These are phyloP conservation scores for Gnaphalium uliginosum DNA, from an alignment of 129 eudicot genomes.

Conservation along the genomic window DNA sequence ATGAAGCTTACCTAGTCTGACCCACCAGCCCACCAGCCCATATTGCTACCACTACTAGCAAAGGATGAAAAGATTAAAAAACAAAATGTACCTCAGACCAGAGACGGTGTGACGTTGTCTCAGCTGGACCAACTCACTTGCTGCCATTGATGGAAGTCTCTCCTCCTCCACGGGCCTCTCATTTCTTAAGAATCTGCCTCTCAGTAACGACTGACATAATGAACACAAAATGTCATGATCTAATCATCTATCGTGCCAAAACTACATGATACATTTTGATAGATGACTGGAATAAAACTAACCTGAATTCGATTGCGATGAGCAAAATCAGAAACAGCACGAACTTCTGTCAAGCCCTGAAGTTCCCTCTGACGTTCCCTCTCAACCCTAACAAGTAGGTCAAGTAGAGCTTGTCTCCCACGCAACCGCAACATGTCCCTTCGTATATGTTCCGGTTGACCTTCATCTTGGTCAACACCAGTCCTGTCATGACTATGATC, in stretches of 20 bases:
- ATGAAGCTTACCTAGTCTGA: background rate
- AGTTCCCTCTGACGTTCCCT: slow-evolving; percentile 96
- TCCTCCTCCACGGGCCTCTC: slow-evolving; percentile 87
- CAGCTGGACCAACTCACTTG: slow-evolving; percentile 79
- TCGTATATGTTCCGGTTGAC: slow-evolving; percentile 88
- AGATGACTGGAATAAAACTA: slow-evolving; percentile 19
- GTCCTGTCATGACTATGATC: slow-evolving; percentile 50
- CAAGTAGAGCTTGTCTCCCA: slow-evolving; percentile 93
- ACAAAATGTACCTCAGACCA: slow-evolving; percentile 69
- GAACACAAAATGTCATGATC: slow-evolving; percentile 24
- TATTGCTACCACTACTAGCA: background rate
- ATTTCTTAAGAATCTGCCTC: slow-evolving; percentile 92
- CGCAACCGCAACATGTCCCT: slow-evolving; percentile 87
- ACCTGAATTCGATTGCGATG: slow-evolving; percentile 98
- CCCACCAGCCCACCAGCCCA: background rate
- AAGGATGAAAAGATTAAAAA: background rate
- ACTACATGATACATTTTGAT: background rate
- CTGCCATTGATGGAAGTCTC: slow-evolving; percentile 79
- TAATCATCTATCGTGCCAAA: slow-evolving; percentile 14
- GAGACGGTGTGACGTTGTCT: slow-evolving; percentile 96
- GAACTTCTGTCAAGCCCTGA: slow-evolving; percentile 77
- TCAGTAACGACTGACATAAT: slow-evolving; percentile 65
- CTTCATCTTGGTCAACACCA: slow-evolving; percentile 62
- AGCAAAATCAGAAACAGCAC: slow-evolving; percentile 98
- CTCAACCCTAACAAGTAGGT: slow-evolving; percentile 83